Evolutionary conservation across 768 basidiomycete species (phyloP), one percentile per base, ranked within the genome.

Genomic region (Psilocybe azurescens): DNA sequence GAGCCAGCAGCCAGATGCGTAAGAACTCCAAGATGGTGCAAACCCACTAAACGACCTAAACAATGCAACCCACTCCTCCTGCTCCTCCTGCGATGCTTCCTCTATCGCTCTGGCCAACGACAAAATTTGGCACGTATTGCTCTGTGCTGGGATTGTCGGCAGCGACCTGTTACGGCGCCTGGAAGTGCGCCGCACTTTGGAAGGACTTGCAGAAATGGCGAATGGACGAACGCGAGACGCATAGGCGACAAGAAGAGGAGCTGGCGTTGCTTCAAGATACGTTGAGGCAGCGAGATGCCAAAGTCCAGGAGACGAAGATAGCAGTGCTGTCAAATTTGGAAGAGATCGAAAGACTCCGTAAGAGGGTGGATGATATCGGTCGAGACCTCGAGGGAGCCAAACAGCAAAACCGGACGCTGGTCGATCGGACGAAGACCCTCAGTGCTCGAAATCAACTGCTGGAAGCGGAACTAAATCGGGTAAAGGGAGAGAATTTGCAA

Each of bases 71-170:
- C 48, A 57, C 58, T 54, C 57, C 56, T 56, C 30, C 52, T 47
- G 38, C 28, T 38, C 41, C 50, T 47, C 33, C 61, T 50, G 36
- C 14, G 20, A 56, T 58, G 58, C 58, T 60, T 28, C 56, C 68
- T 54, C 52, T 53, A 52, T 49, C 47, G 39, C 57, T 56, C 38
- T 58, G 56, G 62, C 59, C 63, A 5, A 54, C 61, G 14, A 61
- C 65, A 49, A 65, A 53, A 32, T 61, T 65, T 29, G 57, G 59
- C 44, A 56, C 58, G 13, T 76, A 72, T 62, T 68, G 69, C 63
- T 70, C 69, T 53, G 56, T 74, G 49, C 66, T 73, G 47, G 71
- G 76, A 32, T 63, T 78, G 39, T 73, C 74, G 41, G 63, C 74
- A 51, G 68, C 71, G 16, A 67, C 73, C 28, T 59, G 72, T 58